A percentile compares a stretch with the other conserved stretches of the same genome.
phyloP scores from a whole-genome alignment of 2,329 filamentous ascomycete species.

The Aspergillus glaucus region DNA sequence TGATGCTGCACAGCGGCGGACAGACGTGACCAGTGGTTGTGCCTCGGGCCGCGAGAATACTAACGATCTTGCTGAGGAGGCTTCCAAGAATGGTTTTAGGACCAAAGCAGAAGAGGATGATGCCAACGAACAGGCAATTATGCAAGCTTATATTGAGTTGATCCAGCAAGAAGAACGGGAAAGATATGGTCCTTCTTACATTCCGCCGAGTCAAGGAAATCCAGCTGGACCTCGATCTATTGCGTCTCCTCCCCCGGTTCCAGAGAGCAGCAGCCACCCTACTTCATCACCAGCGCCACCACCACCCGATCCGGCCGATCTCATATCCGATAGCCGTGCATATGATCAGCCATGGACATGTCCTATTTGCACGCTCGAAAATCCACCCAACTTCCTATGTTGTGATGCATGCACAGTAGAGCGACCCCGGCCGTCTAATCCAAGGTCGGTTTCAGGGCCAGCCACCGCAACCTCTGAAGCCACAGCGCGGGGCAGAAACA shows the following conservation, averaged over 20 bases:
- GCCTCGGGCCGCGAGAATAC: conserved; percentile 64
- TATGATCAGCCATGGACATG: conserved; percentile 51
- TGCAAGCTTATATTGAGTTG: conserved; percentile 77
- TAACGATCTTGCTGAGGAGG: conserved; percentile 60
- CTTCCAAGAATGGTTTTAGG: conserved; percentile 65
- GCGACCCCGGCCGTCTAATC: conserved; percentile 35
- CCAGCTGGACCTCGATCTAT: conserved; percentile 44
- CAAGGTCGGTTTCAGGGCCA: conserved; percentile 8
- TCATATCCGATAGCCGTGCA: conserved; percentile 22
- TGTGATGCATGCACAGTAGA: conserved; percentile 57
- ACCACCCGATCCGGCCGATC: conserved; percentile 7
- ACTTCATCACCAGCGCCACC: conserved; percentile 1
- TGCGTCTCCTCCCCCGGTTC: conserved; percentile 35
- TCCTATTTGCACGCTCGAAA: conserved; percentile 56
- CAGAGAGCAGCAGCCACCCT: conserved; percentile 18
- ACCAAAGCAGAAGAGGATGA: conserved; percentile 84
- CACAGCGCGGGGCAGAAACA: conserved; percentile 13
- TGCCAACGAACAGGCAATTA: conserved; percentile 80
- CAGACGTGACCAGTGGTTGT: conserved; percentile 64
- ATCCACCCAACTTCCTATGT: conserved; percentile 52
- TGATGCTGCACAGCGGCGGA: conserved; percentile 63
- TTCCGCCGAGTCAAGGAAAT: conserved; percentile 47
- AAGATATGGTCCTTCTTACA: conserved; percentile 52
- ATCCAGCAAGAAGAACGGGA: conserved; percentile 71
- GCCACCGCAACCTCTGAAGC: conserved; percentile 1